Percentiles rank a stretch among this genome's conserved stretches.
phyloP scores from a whole-genome alignment of 805 yeast species.

The Nakazawaea ishiwadae region DNA sequence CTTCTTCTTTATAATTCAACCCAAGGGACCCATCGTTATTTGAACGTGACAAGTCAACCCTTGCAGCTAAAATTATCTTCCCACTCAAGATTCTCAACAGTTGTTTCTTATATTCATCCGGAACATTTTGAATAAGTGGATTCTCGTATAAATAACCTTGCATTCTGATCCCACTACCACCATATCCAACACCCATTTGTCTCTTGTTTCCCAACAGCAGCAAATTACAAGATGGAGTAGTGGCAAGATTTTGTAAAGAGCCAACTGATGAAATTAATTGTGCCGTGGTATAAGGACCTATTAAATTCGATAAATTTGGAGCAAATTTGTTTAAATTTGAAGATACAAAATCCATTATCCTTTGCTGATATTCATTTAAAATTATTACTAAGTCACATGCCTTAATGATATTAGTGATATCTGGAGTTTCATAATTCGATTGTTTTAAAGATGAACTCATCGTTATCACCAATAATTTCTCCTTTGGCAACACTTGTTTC shows the following conservation, averaged over 20 bases:
- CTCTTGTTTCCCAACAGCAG: slow-evolving; percentile 67
- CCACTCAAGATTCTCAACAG: slow-evolving; percentile 78
- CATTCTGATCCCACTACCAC: slow-evolving; percentile 44
- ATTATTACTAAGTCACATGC: slow-evolving; percentile 45
- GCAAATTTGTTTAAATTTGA: slow-evolving; percentile 55
- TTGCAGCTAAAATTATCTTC: slow-evolving; percentile 74
- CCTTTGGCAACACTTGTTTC: slow-evolving; percentile 45
- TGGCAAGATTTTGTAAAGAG: slow-evolving; percentile 59
- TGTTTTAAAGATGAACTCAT: slow-evolving; percentile 62
- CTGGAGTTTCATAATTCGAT: slow-evolving; percentile 24
- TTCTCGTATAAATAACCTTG: slow-evolving; percentile 66
- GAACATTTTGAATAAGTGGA: slow-evolving; percentile 53
- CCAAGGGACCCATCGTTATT: slow-evolving; percentile 50
- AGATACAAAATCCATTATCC: slow-evolving; percentile 52
- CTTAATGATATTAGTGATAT: slow-evolving; percentile 25
- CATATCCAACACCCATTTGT: slow-evolving; percentile 32
- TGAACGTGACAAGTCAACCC: slow-evolving; percentile 58
- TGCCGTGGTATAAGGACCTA: slow-evolving; percentile 71
- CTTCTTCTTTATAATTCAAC: slow-evolving; percentile 50
- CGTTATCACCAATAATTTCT: slow-evolving; percentile 64
- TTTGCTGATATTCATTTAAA: slow-evolving; percentile 36
- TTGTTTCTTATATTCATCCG: slow-evolving; percentile 55
- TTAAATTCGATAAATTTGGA: slow-evolving; percentile 71
- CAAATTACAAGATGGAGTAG: slow-evolving; percentile 78
- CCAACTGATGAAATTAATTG: slow-evolving; percentile 67